phyloP scores from a whole-genome alignment of 768 basidiomycete genomes.

The Omphalotus guepiniiformis region DNA sequence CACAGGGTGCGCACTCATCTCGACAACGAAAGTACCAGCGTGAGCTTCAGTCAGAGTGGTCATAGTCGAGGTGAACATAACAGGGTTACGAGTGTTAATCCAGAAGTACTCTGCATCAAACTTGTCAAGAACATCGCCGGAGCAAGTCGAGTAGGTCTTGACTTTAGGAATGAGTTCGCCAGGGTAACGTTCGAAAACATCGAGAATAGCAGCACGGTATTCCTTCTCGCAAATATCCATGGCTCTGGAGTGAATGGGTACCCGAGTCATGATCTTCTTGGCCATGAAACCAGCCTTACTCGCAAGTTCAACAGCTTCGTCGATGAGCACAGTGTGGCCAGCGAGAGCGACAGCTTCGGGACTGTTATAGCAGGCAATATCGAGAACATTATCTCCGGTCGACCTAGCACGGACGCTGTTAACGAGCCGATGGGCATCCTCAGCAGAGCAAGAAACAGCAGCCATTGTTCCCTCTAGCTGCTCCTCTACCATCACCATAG shows the following conservation, averaged over 20 bases:
- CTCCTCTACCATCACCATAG: slow-evolving; percentile 24
- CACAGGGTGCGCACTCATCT: slow-evolving; percentile 36
- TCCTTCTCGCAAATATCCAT: slow-evolving; percentile 30
- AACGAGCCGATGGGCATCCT: slow-evolving; percentile 24
- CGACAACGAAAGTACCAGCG: slow-evolving; percentile 26
- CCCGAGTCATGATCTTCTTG: slow-evolving; percentile 29
- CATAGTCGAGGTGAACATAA: slow-evolving; percentile 31
- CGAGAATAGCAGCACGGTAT: slow-evolving; percentile 22
- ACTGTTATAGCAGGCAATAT: slow-evolving; percentile 40
- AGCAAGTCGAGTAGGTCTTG: slow-evolving; percentile 34
- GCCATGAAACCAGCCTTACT: slow-evolving; percentile 26
- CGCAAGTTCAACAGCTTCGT: slow-evolving; percentile 26
- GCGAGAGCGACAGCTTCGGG: slow-evolving; percentile 34
- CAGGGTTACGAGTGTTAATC: slow-evolving; percentile 32
- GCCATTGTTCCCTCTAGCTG: slow-evolving; percentile 36
- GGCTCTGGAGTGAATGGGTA: slow-evolving; percentile 34
- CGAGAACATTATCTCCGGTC: slow-evolving; percentile 17
- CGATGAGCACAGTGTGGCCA: slow-evolving; percentile 23
- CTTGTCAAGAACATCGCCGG: slow-evolving; percentile 18
- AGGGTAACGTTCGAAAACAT: slow-evolving; percentile 28
- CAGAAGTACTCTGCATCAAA: slow-evolving; percentile 38
- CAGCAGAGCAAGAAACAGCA: slow-evolving; percentile 30
- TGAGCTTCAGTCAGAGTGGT: slow-evolving; percentile 15
- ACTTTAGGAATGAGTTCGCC: slow-evolving; percentile 28
- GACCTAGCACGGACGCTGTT: slow-evolving; percentile 7